Conservation (phyloP, 352 stramenopile species). For the Thalassiosira hispida region DNA sequence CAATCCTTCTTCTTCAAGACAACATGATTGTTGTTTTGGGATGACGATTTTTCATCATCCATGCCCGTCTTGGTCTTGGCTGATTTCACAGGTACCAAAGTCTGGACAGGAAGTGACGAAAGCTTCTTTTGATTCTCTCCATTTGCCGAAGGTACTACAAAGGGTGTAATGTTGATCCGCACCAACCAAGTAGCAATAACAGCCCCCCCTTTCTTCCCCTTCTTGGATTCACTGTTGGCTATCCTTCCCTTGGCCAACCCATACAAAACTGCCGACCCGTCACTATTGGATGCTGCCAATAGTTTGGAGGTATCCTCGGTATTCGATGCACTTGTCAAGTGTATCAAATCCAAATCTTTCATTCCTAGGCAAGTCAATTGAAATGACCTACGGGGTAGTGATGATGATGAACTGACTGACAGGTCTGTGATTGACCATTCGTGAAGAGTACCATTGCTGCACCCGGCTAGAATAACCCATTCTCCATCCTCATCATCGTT, state of each 20-base stretch:
- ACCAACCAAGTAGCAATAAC: slow-evolving; percentile 1
- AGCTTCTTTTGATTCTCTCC: neutral
- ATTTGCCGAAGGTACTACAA: neutral
- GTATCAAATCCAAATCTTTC: slow-evolving; percentile 17
- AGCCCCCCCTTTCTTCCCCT: neutral
- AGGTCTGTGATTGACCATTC: slow-evolving; percentile 61
- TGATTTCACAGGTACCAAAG: slow-evolving; percentile 11
- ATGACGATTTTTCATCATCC: slow-evolving; percentile 2
- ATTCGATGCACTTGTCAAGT: slow-evolving; percentile 18
- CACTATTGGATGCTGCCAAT: neutral
- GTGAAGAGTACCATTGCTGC: slow-evolving; percentile 58
- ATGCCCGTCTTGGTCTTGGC: neutral
- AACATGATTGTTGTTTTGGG: slow-evolving; percentile 23
- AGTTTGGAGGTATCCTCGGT: neutral
- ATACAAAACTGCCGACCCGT: slow-evolving; percentile 15
- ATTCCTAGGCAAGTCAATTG: slow-evolving; percentile 10
- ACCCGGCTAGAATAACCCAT: slow-evolving; percentile 66
- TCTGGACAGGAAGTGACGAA: neutral
- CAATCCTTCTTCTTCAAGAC: slow-evolving; percentile 37
- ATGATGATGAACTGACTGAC: neutral
- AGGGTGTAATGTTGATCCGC: slow-evolving; percentile 13
- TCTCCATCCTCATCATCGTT: slow-evolving; percentile 34
- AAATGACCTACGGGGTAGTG: slow-evolving; percentile 32
- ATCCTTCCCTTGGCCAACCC: slow-evolving; percentile 6
- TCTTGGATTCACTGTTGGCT: slow-evolving; percentile 4